Conservation (phyloP, 140 eudicot genomes). For the Anethum foeniculum region DNA sequence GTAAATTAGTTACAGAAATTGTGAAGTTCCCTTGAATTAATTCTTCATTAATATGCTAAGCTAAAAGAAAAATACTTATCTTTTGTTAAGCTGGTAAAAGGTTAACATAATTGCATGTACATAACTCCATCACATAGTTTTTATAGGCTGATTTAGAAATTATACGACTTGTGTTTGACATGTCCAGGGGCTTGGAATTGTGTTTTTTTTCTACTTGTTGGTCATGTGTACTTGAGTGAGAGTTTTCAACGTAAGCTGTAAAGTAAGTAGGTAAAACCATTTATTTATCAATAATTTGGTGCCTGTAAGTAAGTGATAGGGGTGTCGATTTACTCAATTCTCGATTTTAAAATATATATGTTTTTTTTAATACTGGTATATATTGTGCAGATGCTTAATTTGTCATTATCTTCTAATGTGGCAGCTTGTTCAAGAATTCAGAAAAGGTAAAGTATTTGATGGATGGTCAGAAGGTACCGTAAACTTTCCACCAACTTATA, state of each 20-base stretch:
- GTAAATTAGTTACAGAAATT: neutral
- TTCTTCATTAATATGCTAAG: neutral
- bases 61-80: neutral
- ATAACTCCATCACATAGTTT: neutral
- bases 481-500: conserved; percentile 56
- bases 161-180: neutral
- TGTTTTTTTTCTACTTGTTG: neutral
- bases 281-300: too few species aligned
- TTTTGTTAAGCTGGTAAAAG: neutral
- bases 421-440: conserved; percentile 33
- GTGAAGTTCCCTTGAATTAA: neutral
- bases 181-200: neutral
- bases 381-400: neutral
- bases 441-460: conserved; percentile 36
- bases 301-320: too few species aligned
- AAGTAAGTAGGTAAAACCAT: neutral
- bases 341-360: too few species aligned
- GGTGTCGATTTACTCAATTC: too few species aligned
- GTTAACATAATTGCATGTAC: neutral
- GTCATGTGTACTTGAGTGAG: neutral
- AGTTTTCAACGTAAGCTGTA: neutral
- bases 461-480: conserved; percentile 57
- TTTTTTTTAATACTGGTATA: too few species aligned
- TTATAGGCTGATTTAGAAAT: neutral
- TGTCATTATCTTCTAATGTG: neutral